Conservation (phyloP, 2,329 filamentous ascomycete genomes). For the Microdochium nivale region DNA sequence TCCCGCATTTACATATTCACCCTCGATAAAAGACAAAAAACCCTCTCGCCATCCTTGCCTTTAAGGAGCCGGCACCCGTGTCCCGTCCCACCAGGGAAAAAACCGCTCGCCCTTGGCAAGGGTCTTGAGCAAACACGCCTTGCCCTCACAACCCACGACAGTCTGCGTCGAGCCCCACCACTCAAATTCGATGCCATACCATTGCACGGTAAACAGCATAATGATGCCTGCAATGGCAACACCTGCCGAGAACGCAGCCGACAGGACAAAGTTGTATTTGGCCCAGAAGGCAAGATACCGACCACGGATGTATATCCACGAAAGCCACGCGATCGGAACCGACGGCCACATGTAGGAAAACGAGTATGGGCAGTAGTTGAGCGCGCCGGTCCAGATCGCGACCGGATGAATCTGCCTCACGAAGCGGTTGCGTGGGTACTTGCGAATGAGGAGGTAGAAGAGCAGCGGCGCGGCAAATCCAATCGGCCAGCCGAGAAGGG, state of each 20-base stretch:
- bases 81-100: neutral
- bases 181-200: conserved; percentile 28
- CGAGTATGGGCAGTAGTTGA: conserved; percentile 37
- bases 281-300: conserved; percentile 39
- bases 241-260: conserved; percentile 39
- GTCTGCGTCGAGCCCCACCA: conserved; percentile 20
- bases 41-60: neutral
- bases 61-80: neutral
- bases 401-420: conserved; percentile 39
- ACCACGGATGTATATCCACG: conserved; percentile 37
- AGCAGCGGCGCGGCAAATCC: conserved; percentile 21
- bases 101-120: neutral
- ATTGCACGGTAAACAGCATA: conserved; percentile 44
- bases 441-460: conserved; percentile 24
- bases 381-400: conserved; percentile 35
- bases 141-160: neutral
- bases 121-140: neutral
- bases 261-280: conserved; percentile 46
- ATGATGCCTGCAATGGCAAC: conserved; percentile 42
- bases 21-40: neutral
- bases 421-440: conserved; percentile 24
- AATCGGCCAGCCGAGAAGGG: conserved; percentile 22
- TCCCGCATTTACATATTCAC: neutral
- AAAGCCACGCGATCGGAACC: conserved; percentile 11
- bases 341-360: conserved; percentile 6